Evolutionary conservation across 495 filamentous ascomycete species (phyloP).

Genomic region (Neurospora sp.): DNA sequence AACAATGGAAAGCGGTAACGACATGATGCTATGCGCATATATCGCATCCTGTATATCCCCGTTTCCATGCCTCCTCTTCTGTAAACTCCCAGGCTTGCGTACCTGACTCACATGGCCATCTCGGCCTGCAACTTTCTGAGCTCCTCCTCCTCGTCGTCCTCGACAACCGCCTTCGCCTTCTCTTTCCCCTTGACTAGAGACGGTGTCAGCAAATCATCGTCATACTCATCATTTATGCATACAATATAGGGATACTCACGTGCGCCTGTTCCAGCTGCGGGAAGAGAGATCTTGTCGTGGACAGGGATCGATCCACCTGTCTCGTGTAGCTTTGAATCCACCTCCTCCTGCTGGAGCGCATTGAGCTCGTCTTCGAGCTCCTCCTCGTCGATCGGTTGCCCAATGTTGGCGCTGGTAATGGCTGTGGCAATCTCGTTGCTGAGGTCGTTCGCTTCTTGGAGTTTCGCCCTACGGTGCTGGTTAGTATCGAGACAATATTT

Average conservation of each 20-base stretch:
- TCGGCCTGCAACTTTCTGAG: slow-evolving; percentile 88
- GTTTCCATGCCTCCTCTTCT: slow-evolving; percentile 1
- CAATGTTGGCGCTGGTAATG: slow-evolving; percentile 62
- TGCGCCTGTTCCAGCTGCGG: slow-evolving; percentile 59
- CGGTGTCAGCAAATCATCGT: slow-evolving; percentile 16
- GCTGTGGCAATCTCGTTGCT: slow-evolving; percentile 84
- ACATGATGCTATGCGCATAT: not conserved
- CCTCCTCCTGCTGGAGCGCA: slow-evolving; percentile 68
- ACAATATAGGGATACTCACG: slow-evolving; percentile 43
- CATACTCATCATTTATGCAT: not conserved
- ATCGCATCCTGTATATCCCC: not conserved
- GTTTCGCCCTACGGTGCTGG: slow-evolving; percentile 60
- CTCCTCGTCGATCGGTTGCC: slow-evolving; percentile 69
- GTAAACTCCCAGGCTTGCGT: slow-evolving; percentile 1
- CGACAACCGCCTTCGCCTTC: slow-evolving; percentile 46
- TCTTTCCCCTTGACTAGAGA: slow-evolving; percentile 48
- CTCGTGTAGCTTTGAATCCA: slow-evolving; percentile 89
- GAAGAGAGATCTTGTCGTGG: slow-evolving; percentile 62
- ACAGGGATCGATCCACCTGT: slow-evolving; percentile 61
- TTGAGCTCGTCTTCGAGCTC: slow-evolving; percentile 76
- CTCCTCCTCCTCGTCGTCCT: slow-evolving; percentile 94
- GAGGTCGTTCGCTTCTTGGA: slow-evolving; percentile 84
- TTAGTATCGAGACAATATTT: slow-evolving; percentile 9
- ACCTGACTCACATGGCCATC: slow-evolving; percentile 70
- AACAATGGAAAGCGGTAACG: not conserved